phyloP scores from a whole-genome alignment of 169 alveolate species.

The Amoebophrya sp. region DNA sequence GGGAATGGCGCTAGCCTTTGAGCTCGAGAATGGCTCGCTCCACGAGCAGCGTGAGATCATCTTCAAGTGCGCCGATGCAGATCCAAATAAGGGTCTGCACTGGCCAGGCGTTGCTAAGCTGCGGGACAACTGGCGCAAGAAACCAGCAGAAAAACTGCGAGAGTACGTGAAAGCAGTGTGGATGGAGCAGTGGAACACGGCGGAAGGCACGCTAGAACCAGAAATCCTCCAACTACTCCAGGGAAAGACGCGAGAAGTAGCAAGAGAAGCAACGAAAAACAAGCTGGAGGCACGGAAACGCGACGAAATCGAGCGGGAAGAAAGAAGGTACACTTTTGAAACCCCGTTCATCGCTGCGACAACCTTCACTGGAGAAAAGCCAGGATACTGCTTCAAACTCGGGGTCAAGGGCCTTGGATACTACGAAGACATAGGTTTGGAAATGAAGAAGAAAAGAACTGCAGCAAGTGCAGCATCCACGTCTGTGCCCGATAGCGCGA shows the following conservation, averaged over 20 bases:
- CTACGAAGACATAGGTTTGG: conserved; percentile 10
- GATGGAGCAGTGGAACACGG: background rate
- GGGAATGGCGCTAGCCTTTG: conserved; percentile 84
- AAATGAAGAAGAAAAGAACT: too few relatives aligned
- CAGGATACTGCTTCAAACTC: background rate
- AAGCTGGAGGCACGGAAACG: background rate
- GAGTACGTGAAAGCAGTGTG: conserved; percentile 12
- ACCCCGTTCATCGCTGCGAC: background rate
- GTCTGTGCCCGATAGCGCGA: too few relatives aligned
- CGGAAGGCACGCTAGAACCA: background rate
- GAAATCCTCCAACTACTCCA: background rate
- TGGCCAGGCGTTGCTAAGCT: background rate
- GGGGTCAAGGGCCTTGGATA: background rate
- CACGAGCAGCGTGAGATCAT: conserved; percentile 60
- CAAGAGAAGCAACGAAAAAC: background rate
- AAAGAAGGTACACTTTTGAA: background rate
- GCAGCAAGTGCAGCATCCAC: too few relatives aligned
- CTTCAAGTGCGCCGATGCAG: conserved; percentile 64
- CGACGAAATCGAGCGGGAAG: background rate
- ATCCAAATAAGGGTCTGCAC: conserved; percentile 62
- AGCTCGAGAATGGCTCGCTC: conserved; percentile 69
- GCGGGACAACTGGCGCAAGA: background rate
- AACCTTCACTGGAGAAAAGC: background rate
- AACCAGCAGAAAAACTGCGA: background rate
- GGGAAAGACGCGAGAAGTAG: background rate